Evolutionary conservation across 768 basidiomycete species (phyloP).

Genomic region (Pleurotus tuber-regium): DNA sequence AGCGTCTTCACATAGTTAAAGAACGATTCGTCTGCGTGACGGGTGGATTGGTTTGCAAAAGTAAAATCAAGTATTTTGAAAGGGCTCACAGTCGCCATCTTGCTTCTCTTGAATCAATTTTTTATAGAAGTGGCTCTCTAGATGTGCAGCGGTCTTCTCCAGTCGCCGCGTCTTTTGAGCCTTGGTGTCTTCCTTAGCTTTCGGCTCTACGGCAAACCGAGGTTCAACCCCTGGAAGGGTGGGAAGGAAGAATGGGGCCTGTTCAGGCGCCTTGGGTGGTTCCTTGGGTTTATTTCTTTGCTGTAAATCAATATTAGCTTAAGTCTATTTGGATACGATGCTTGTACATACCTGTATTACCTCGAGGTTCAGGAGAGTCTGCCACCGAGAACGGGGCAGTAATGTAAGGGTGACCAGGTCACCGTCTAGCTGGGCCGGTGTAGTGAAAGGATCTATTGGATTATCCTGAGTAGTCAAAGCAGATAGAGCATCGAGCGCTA

Average conservation of each 20-base stretch:
- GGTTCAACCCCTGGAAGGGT: slow-evolving; percentile 86
- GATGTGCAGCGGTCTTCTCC: slow-evolving; percentile 45
- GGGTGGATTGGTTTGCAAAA: background rate
- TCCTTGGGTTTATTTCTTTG: slow-evolving; percentile 97
- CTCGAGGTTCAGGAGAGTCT: slow-evolving; percentile 94
- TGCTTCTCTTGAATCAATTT: slow-evolving; percentile 54
- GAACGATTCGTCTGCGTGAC: slow-evolving; percentile 65
- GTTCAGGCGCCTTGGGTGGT: slow-evolving; percentile 90
- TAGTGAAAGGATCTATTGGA: slow-evolving; percentile 70
- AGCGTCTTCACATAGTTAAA: slow-evolving; percentile 84
- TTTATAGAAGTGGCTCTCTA: slow-evolving; percentile 70
- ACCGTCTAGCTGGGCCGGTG: slow-evolving; percentile 85
- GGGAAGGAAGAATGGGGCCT: slow-evolving; percentile 96
- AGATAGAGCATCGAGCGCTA: slow-evolving; percentile 74
- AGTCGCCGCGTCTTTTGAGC: slow-evolving; percentile 50
- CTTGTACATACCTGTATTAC: slow-evolving; percentile 73
- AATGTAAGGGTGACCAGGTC: slow-evolving; percentile 93
- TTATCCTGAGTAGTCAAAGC: slow-evolving; percentile 58
- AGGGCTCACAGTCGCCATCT: slow-evolving; percentile 66
- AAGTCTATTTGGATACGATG: background rate
- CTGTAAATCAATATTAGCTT: slow-evolving; percentile 32
- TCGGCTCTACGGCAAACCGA: slow-evolving; percentile 62
- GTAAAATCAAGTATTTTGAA: slow-evolving; percentile 1
- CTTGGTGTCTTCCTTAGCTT: slow-evolving; percentile 30
- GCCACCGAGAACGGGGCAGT: slow-evolving; percentile 92